Base-by-base conservation (phyloP, 208 protist genomes). In the Angomonas deanei region DNA sequence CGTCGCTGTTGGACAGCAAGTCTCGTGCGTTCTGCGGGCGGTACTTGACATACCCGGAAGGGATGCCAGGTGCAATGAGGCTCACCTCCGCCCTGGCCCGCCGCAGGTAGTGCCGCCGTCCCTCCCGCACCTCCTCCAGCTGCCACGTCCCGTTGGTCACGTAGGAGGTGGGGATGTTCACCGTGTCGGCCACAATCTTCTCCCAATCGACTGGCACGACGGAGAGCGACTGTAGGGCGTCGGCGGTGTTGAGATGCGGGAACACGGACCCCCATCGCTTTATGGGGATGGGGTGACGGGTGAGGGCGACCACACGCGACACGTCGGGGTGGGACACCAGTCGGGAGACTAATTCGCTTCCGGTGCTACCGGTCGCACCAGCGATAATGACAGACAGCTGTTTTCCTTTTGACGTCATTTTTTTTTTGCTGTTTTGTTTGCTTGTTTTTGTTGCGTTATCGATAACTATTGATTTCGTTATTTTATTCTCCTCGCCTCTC, bases 181-280 rank as follows among this genome's bases (percentile, higher is more conserved):
- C 58, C n/a, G 74, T 61, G 38, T 86, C 78, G 1, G 68, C 75
- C 1, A 80, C 39, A 21, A 91, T 66, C 48, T 77, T 82, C 27
- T 77, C 61, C 79, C 84, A 86, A 54, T 91, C 76, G n/a, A 82
- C 64, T 1, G 75, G 72, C n/a, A 86, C 75, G 30, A 82, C 78
- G 32, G 80, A 84, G 48, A 86, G 63, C 46, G 72, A 78, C 0
- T 76, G 68, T 15, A 77, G 70, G 13, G 71, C 81, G 49, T 91
- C 76, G 53, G 68, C 68, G 30, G 67, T 66, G 69, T 80, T 70
- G 23, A 84, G 64, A 38, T 71, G 48, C 3, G 81, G 80, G 24
- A 86, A 86, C 17, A 78, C 49, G 17, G 76, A 62, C 2, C 65
- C 68, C 76, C 78, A 84, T 0, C 76, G 72, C 50, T 82, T 81